Percentiles rank a stretch among this genome's conserved stretches.
phyloP scores from a whole-genome alignment of 306 rosid genomes.

The Cucurbita moschata region DNA sequence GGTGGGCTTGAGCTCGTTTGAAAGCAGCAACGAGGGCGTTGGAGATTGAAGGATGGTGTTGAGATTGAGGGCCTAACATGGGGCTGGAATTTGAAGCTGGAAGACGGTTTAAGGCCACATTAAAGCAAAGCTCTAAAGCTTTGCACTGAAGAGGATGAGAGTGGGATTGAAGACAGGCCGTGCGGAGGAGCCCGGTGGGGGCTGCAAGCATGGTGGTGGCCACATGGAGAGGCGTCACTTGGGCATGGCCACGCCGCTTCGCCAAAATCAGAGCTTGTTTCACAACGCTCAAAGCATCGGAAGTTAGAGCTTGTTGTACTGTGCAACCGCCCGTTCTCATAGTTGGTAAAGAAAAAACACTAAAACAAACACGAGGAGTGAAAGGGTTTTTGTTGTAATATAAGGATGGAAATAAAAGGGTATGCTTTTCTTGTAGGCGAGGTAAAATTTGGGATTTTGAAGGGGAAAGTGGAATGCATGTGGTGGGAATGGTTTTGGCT shows the following conservation, averaged over 20 bases:
- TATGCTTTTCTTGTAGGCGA: constrained; percentile 87
- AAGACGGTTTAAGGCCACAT: constrained; percentile 80
- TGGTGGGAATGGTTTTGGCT: constrained; percentile 55
- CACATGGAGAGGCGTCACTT: constrained; percentile 92
- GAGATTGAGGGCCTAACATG: constrained; percentile 38
- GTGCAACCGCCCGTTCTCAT: constrained; percentile 84
- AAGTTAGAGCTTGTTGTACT: constrained; percentile 67
- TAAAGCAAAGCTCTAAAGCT: constrained; percentile 95
- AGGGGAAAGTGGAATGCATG: constrained; percentile 97
- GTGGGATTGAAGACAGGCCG: constrained; percentile 79
- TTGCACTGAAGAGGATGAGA: constrained; percentile 98
- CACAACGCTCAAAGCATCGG: constrained; percentile 57
- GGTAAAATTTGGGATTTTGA: constrained; percentile 74
- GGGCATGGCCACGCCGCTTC: constrained; percentile 82
- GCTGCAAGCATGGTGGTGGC: constrained; percentile 70
- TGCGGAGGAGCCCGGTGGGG: constrained; percentile 48
- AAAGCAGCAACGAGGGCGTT: constrained; percentile 96
- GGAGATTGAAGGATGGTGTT: constrained; percentile 60
- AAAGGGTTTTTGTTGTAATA: too few relatives aligned
- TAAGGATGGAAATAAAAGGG: not conserved
- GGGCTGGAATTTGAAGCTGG: constrained; percentile 70
- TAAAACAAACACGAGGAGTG: too few relatives aligned
- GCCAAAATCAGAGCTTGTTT: constrained; percentile 71
- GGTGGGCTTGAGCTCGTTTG: constrained; percentile 95
- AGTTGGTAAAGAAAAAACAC: too few relatives aligned